Evolutionary conservation across 306 rosid species (phyloP).

Genomic region (Casuarina cunninghamiana): DNA sequence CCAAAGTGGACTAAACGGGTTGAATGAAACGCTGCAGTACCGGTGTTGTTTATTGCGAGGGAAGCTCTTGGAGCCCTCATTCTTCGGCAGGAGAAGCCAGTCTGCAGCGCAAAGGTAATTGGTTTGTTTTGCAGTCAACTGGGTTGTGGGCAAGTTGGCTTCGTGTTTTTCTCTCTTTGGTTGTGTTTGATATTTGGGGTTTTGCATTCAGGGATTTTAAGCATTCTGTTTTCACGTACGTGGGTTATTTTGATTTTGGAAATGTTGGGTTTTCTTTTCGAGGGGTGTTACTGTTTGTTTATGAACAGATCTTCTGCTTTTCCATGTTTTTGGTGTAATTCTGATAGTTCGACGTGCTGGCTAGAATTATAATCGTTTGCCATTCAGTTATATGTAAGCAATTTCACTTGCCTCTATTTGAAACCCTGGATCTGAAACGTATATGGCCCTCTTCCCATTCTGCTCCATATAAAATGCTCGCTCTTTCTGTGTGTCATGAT

Average conservation of each 20-base stretch:
- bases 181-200: background rate
- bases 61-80: slow-evolving; percentile 34
- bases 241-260: background rate
- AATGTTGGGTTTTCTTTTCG: slow-evolving; percentile 7
- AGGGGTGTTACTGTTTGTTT: slow-evolving; percentile 17
- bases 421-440: slow-evolving; percentile 41
- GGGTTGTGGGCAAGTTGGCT: background rate
- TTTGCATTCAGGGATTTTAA: background rate
- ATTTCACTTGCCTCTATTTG: slow-evolving; percentile 8
- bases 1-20: background rate
- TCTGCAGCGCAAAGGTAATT: slow-evolving; percentile 30
- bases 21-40: slow-evolving; percentile 5
- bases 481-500: background rate
- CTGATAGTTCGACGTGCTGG: slow-evolving; percentile 27
- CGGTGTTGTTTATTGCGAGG: background rate
- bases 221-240: background rate
- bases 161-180: slow-evolving; percentile 10
- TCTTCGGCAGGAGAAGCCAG: slow-evolving; percentile 11
- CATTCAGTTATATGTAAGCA: background rate
- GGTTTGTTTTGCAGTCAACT: background rate
- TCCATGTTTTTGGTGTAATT: slow-evolving; percentile 29
- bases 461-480: slow-evolving; percentile 7
- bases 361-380: slow-evolving; percentile 4
- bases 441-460: background rate
- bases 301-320: slow-evolving; percentile 39